phyloP scores from a whole-genome alignment of 1,284 basidiomycete genomes.

The Peniophora sp. region DNA sequence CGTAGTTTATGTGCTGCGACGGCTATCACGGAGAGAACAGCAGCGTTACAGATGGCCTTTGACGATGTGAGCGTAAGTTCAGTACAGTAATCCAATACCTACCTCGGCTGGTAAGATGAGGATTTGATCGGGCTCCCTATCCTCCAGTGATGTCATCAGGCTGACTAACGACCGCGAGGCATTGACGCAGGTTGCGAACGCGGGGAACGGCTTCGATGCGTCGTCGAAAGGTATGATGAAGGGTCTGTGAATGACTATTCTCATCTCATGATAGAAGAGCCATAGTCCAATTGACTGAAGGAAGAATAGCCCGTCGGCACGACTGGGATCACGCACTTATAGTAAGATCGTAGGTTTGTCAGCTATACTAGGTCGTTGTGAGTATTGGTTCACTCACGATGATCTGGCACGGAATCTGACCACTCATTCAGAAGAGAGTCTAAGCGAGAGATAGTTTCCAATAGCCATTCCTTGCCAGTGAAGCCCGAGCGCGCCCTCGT shows the following conservation, averaged over 20 bases:
- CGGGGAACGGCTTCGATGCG: constrained; percentile 40
- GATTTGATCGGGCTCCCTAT: no score
- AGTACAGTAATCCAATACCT: no score
- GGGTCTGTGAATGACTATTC: constrained; percentile 53
- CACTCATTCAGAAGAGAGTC: constrained; percentile 57
- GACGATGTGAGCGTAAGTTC: no score
- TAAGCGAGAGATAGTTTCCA: constrained; percentile 48
- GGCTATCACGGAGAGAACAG: no score
- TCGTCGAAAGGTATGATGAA: constrained; percentile 48
- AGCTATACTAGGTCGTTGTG: background rate
- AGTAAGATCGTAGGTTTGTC: background rate
- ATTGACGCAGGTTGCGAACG: constrained; percentile 57
- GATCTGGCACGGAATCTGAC: constrained; percentile 52
- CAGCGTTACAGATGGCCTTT: no score
- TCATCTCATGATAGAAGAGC: constrained; percentile 46
- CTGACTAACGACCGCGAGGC: constrained; percentile 18
- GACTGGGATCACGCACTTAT: constrained; percentile 40
- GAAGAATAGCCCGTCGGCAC: constrained; percentile 37
- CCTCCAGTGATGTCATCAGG: no score
- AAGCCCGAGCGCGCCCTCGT: constrained; percentile 35
- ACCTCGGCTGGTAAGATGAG: no score
- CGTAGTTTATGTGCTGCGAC: no score
- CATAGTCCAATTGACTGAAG: constrained; percentile 49
- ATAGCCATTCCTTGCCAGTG: constrained; percentile 42
- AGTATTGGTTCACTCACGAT: constrained; percentile 24